Evolutionary conservation across 192 early-diverging fungal species (phyloP), one percentile per base, ranked within the genome.

Genomic region (Rhizophlyctis rosea): DNA sequence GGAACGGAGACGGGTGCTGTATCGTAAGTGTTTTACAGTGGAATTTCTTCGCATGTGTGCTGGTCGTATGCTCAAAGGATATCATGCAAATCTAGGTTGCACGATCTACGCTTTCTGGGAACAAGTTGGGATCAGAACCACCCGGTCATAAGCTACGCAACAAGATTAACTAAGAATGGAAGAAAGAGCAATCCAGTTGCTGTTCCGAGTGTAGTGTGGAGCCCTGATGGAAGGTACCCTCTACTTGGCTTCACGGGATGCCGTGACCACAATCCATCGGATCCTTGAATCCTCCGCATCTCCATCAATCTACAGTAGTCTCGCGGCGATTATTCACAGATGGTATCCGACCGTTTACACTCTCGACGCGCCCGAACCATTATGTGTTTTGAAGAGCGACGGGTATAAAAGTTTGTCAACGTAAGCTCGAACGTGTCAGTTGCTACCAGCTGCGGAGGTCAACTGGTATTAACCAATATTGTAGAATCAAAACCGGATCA

Each of bases 281-380:
- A n/a, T n/a, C n/a, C n/a, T n/a, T n/a, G n/a, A n/a, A n/a, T n/a
- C n/a, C n/a, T n/a, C n/a, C n/a, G n/a, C n/a, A n/a, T n/a, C n/a
- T n/a, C n/a, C n/a, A n/a, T n/a, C n/a, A n/a, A n/a, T n/a, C n/a
- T n/a, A n/a, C n/a, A n/a, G n/a, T n/a, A n/a, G n/a, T n/a, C 28
- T 63, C 21, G 61, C 52, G 16, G 61, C 61, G 3, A 32, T 63
- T n/a, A 30, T 63, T 55, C 50, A 63, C 31, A 56, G 34, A 57
- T 63, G 61, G 61, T 63, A 34, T 14, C 61, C 61, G 21, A 63
- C 61, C 18, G 14, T 63, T 13, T 63, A 63, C 52, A 28, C 61
- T 2, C n/a, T 54, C 29, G 52, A 35, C n/a, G 27, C 61, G 14
- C 23, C 61, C 11, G 61, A 56, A 9, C 61, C 61, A 4, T 23